Evolutionary conservation across 164 flowering plant genomes (phyloP).

Genomic region (Stephania japonica): DNA sequence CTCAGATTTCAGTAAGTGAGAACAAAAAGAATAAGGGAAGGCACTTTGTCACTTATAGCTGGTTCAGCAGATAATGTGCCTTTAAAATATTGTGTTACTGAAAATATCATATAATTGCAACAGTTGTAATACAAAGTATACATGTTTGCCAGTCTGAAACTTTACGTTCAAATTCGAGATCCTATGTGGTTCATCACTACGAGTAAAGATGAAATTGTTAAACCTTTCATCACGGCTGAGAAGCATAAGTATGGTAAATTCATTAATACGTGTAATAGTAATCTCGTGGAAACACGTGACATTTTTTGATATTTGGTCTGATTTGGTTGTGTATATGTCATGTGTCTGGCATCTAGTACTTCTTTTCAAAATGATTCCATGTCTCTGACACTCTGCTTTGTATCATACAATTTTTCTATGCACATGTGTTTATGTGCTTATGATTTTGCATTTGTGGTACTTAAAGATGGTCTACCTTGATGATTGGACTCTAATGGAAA

Average conservation of each 20-base stretch:
- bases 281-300: background rate
- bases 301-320: background rate
- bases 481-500: constrained; percentile 74
- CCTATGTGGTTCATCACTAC: background rate
- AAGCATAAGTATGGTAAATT: background rate
- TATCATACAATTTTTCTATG: background rate
- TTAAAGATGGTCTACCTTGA: constrained; percentile 66
- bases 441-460: constrained; percentile 3
- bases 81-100: background rate
- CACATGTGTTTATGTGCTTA: constrained; percentile 12
- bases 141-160: background rate
- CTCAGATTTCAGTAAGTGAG: background rate
- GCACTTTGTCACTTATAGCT: background rate
- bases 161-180: background rate
- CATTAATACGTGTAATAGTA: background rate
- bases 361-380: background rate
- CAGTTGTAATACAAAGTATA: background rate
- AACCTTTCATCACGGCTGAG: background rate
- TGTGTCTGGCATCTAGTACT: background rate
- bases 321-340: background rate
- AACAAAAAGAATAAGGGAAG: background rate
- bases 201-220: background rate
- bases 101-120: background rate
- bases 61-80: background rate
- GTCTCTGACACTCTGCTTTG: background rate